Evolutionary conservation across 1,284 basidiomycete species (phyloP).

Genomic region (Marasmius oreades): DNA sequence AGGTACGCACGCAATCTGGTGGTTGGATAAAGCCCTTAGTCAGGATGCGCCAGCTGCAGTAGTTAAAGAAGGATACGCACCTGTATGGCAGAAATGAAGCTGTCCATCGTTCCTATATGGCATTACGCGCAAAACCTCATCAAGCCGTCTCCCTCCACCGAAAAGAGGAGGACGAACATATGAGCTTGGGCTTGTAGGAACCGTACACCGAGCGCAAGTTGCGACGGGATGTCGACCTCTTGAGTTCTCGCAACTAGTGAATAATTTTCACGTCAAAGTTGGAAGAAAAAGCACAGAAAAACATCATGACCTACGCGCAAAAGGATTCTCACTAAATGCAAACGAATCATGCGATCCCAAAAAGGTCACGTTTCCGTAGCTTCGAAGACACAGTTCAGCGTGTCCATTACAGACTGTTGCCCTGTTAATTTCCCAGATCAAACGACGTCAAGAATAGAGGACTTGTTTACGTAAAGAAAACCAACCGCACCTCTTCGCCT

Average conservation of each 20-base stretch:
- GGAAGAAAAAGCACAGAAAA: slow-evolving; percentile 44
- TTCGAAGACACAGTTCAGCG: slow-evolving; percentile 54
- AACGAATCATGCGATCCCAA: slow-evolving; percentile 73
- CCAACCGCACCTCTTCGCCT: no score
- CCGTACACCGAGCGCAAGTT: slow-evolving; percentile 66
- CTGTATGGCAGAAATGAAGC: slow-evolving; percentile 70
- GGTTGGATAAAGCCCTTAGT: neutral
- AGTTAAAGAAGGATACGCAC: slow-evolving; percentile 21
- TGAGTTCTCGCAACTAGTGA: slow-evolving; percentile 42
- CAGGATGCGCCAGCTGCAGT: neutral
- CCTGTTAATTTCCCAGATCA: no score
- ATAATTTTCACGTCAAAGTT: slow-evolving; percentile 34
- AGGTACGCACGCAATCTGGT: slow-evolving; percentile 22
- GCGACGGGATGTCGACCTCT: slow-evolving; percentile 53
- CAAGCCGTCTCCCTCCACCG: neutral
- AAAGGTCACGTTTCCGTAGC: slow-evolving; percentile 61
- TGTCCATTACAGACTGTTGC: slow-evolving; percentile 51
- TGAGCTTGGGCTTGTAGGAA: slow-evolving; percentile 75
- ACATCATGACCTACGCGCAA: no score
- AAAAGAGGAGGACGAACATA: slow-evolving; percentile 25
- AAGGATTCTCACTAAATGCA: slow-evolving; percentile 48
- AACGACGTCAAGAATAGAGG: no score
- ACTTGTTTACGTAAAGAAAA: no score
- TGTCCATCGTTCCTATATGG: slow-evolving; percentile 27
- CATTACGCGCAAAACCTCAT: neutral